These are phyloP conservation scores for Dendryphion nanum DNA, from an alignment of 2,329 filamentous ascomycete species.

Conservation along the genomic window DNA sequence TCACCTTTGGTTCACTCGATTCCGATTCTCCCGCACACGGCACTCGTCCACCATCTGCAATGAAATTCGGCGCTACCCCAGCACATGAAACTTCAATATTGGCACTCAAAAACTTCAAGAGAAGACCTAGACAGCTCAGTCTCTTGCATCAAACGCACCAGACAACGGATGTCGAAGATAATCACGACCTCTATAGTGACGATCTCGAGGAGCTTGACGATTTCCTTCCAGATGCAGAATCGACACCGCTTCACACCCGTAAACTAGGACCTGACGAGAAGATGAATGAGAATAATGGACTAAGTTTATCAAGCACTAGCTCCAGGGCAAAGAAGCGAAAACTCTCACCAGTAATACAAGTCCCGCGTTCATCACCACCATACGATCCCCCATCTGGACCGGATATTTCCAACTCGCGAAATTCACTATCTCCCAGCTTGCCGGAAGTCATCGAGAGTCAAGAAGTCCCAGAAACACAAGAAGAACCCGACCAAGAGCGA, in stretches of 20 bases:
- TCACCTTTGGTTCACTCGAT: constrained; percentile 32
- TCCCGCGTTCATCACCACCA: constrained; percentile 40
- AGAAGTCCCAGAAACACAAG: constrained; percentile 14
- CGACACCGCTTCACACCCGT: constrained; percentile 59
- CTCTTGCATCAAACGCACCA: constrained; percentile 50
- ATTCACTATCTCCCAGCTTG: constrained; percentile 34
- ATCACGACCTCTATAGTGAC: constrained; percentile 42
- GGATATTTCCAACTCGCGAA: constrained; percentile 27
- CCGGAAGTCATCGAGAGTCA: constrained; percentile 33
- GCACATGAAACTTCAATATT: constrained; percentile 47
- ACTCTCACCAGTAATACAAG: constrained; percentile 35
- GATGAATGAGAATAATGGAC: constrained; percentile 22
- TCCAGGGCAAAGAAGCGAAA: constrained; percentile 42
- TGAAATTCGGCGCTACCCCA: constrained; percentile 45
- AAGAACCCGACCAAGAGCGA: constrained; percentile 12
- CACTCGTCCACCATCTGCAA: constrained; percentile 43
- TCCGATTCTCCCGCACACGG: constrained; percentile 35
- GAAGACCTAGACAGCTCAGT: constrained; percentile 49
- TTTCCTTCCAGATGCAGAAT: constrained; percentile 65
- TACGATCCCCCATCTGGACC: constrained; percentile 25
- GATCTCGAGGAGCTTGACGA: constrained; percentile 34
- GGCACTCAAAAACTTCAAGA: constrained; percentile 52
- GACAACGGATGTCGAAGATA: constrained; percentile 46
- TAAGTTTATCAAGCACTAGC: constrained; percentile 29
- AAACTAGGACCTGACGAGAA: constrained; percentile 23